These are phyloP conservation scores for Saturnispora silvae DNA, from an alignment of 805 yeast genomes.

Conservation along the genomic window DNA sequence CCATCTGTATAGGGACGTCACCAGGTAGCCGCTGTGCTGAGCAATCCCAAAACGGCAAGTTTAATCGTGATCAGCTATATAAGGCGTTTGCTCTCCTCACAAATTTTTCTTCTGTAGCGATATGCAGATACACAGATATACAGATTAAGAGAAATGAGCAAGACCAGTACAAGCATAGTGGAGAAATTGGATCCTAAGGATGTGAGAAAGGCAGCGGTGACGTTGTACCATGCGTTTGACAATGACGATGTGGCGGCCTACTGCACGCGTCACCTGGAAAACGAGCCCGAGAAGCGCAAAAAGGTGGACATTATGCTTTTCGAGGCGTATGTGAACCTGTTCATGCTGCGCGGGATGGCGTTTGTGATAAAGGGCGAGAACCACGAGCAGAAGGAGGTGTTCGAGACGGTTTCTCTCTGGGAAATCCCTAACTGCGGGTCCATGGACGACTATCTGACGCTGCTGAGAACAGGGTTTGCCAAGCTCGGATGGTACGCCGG, in stretches of 20 bases:
- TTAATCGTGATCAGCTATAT: too few relatives aligned
- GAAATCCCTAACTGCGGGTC: slow-evolving; percentile 36
- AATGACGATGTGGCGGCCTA: slow-evolving; percentile 26
- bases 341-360: slow-evolving; percentile 38
- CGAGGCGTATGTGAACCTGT: slow-evolving; percentile 42
- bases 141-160: too few relatives aligned
- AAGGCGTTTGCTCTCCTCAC: too few relatives aligned
- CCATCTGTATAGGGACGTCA: too few relatives aligned
- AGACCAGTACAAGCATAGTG: slow-evolving; percentile 12
- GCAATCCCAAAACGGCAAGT: too few relatives aligned
- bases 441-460: slow-evolving; percentile 34
- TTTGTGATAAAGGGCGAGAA: slow-evolving; percentile 38
- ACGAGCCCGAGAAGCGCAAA: slow-evolving; percentile 22
- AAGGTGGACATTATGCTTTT: slow-evolving; percentile 33
- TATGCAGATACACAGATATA: too few relatives aligned
- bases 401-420: slow-evolving; percentile 49
- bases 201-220: slow-evolving; percentile 26
- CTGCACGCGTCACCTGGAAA: slow-evolving; percentile 25
- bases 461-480: slow-evolving; percentile 44
- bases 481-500: slow-evolving; percentile 40
- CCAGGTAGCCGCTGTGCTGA: too few relatives aligned
- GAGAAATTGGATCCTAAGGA: slow-evolving; percentile 23
- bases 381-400: slow-evolving; percentile 23
- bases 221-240: slow-evolving; percentile 27
- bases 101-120: too few relatives aligned